Base-by-base conservation (phyloP, 2,329 filamentous ascomycete genomes). In the Penicillium sp. region DNA sequence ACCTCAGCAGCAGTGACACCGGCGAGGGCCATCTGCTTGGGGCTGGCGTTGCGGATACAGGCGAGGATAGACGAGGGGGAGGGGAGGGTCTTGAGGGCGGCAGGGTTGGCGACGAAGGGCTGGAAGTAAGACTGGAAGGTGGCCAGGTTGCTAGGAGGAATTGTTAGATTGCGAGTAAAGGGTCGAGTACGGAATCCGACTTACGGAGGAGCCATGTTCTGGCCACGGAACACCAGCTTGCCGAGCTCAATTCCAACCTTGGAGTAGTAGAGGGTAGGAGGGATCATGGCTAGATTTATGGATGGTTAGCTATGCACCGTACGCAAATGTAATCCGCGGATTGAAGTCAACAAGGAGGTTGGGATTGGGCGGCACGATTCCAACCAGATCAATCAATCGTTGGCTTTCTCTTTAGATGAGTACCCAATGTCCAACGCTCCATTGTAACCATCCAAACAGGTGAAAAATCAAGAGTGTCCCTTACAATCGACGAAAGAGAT, bases 141-240 rank as follows among this genome's bases (percentile, higher is more conserved):
- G 72, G 87, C 82, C 64, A 90, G 60, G 69, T 87, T 87, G 64
- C 92, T 96, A 71, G 43, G 54, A 48, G 29, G 49, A 62, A 57
- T 58, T 56, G 49, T 53, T 49, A 57, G 55, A 24, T 54, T 48
- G 31, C 32, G 24, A 31, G 11, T 22, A 37, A 35, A 35, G 26
- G n/a, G 26, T 26, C 54, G 50, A 51, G 22, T 40, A 50, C 24
- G 29, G 54, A 48, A 44, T 46, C 31, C 42, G 50, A 81, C 92
- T 86, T 89, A 99, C 94, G 94, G 94, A 79, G 91, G 92, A 73
- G 83, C 81, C 92, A 99, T 97, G 81, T 89, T 90, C 79, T 93
- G 92, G 76, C 86, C 87, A 69, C 86, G 85, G 81, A 92, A 91
- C 66, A 97, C 85, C 66, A 97, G 83, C 84, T 90, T 96, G 74